Base-by-base conservation (phyloP, 1,284 basidiomycete genomes). In the Apiotrichum laibachii region DNA sequence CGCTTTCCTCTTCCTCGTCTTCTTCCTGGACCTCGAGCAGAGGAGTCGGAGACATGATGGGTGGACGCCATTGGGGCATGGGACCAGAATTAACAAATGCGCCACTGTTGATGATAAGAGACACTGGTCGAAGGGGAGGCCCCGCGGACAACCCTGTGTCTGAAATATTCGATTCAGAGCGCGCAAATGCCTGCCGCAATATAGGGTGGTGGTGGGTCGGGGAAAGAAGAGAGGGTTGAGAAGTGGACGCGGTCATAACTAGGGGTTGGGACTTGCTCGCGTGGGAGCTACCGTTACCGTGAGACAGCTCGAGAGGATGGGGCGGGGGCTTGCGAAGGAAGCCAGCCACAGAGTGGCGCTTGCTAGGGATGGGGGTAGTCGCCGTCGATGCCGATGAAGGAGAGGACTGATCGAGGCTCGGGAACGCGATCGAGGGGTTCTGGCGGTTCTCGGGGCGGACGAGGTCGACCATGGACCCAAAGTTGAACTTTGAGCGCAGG, bases 391-490 rank as follows among this genome's bases (percentile, higher is more conserved):
- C 22, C 9, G 9, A 22, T 5, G 43, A 22, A 26, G 50, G 37
- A 15, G 31, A 45, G 33, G 19, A 26, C 19, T 21, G 9, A 16
- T 45, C 44, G 9, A 22, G 11, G 19, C 9, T 9, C 19, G n/a
- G n/a, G 10, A n/a, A 16, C 11, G 44, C n/a, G 21, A 16, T n/a
- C 8, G 7, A 10, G 19, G 16, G 19, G 44, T 9, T 22, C 5
- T 21, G 26, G 9, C 8, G 34, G n/a, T 59, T 49, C 2, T 40
- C 22, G 1, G 42, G 26, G 21, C 62, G 58, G 13, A 49, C 50
- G 0, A 63, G 51, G 48, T 63, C 59, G 33, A 63, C 62, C 59
- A 63, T 60, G 21, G 62, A 63, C 9, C 62, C 62, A 59, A 63
- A 63, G 53, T 60, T 57, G 26, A 63, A 57, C 12, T 53, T 53